A percentile compares a stretch with the other conserved stretches of the same genome.
These are phyloP conservation scores for Didymella segeticola DNA, from an alignment of 2,329 filamentous ascomycete species.

Conservation along the genomic window DNA sequence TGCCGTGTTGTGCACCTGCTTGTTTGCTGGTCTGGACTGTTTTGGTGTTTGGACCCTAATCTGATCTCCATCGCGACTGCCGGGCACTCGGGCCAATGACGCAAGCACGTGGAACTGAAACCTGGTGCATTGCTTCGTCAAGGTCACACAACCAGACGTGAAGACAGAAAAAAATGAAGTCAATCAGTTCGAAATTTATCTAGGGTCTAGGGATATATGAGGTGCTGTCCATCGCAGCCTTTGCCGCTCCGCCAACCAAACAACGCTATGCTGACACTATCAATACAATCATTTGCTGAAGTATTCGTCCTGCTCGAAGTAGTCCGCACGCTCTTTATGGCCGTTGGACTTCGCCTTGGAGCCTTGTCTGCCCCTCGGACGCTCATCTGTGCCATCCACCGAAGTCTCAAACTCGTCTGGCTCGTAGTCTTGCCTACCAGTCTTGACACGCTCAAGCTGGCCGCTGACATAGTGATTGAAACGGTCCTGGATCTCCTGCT, in stretches of 20 bases:
- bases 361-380: slow-evolving; percentile 8
- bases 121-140: neutral
- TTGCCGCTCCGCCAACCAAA: slow-evolving; percentile 12
- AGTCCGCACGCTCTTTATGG: slow-evolving; percentile 29
- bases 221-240: slow-evolving; percentile 14
- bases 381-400: slow-evolving; percentile 51
- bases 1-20: slow-evolving; percentile 9
- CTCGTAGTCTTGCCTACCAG: slow-evolving; percentile 60
- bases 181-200: slow-evolving; percentile 22
- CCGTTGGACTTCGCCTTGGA: slow-evolving; percentile 32
- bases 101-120: slow-evolving; percentile 17
- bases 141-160: slow-evolving; percentile 6
- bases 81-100: slow-evolving; percentile 21
- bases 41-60: slow-evolving; percentile 21
- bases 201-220: slow-evolving; percentile 30
- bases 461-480: slow-evolving; percentile 83
- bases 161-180: neutral
- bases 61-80: slow-evolving; percentile 20
- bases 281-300: slow-evolving; percentile 29
- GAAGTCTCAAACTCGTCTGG: slow-evolving; percentile 69
- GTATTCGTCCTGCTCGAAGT: slow-evolving; percentile 41
- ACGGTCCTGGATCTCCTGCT: slow-evolving; percentile 60
- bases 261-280: slow-evolving; percentile 1
- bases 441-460: slow-evolving; percentile 76
- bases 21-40: slow-evolving; percentile 13